Conservation (phyloP, 2,329 filamentous ascomycete species). For the Pleochaeta shiraiana region DNA sequence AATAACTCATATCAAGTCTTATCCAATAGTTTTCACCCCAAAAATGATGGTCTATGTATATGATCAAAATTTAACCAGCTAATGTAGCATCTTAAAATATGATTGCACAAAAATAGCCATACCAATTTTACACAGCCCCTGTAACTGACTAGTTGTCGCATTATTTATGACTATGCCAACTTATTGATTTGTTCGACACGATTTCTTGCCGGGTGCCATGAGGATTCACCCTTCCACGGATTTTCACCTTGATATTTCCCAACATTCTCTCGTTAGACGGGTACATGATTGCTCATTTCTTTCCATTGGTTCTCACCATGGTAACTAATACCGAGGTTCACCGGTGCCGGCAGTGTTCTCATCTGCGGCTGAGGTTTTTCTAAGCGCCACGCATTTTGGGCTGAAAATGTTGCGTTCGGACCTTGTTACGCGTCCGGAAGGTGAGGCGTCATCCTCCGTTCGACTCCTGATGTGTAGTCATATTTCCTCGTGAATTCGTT, state of each 20-base stretch:
- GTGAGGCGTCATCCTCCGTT: not conserved
- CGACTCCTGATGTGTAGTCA: not conserved
- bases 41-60: too few relatives aligned
- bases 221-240: not conserved
- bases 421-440: not conserved
- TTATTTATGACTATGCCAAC: too few relatives aligned
- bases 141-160: too few relatives aligned
- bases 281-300: not conserved
- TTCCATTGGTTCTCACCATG: not conserved
- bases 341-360: not conserved
- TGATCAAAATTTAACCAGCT: too few relatives aligned
- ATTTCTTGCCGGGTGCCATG: not conserved
- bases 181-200: too few relatives aligned
- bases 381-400: too few relatives aligned
- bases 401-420: not conserved
- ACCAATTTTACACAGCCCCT: too few relatives aligned
- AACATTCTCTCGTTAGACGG: not conserved
- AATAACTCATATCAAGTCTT: too few relatives aligned
- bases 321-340: not conserved
- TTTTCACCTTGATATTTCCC: not conserved
- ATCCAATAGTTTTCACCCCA: too few relatives aligned
- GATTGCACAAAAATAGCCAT: too few relatives aligned
- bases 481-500: not conserved
- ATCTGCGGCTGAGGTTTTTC: too few relatives aligned
- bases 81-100: too few relatives aligned